Percentiles rank a stretch among this genome's conserved stretches.
These are phyloP conservation scores for Eimeria sp. DNA, from an alignment of 169 alveolate genomes.

Conservation along the genomic window DNA sequence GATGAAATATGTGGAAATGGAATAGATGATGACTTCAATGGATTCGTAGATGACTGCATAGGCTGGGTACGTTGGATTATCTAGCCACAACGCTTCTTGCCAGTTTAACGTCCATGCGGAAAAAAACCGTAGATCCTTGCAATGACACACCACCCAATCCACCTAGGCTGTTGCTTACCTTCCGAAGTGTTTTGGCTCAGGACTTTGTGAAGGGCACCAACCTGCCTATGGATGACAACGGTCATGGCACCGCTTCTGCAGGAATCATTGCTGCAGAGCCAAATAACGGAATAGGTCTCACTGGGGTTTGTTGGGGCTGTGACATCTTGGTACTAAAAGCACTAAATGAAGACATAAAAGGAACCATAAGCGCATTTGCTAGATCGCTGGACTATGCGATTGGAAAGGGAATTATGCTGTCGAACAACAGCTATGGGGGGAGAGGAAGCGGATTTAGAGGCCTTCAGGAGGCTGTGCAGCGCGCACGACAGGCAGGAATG, in stretches of 20 bases:
- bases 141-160: neutral
- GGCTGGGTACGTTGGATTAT: conserved; percentile 86
- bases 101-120: neutral
- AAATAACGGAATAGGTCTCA: conserved; percentile 85
- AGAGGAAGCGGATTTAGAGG: conserved; percentile 85
- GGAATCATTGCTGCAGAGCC: conserved; percentile 89
- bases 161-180: neutral
- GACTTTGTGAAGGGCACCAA: conserved; percentile 86
- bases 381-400: conserved; percentile 88
- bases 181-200: conserved; percentile 62
- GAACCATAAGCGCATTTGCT: conserved; percentile 86
- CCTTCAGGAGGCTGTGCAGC: conserved; percentile 82
- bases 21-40: conserved; percentile 87
- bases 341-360: conserved; percentile 86
- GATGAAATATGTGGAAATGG: conserved; percentile 86
- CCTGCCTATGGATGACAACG: conserved; percentile 87
- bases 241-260: conserved; percentile 89
- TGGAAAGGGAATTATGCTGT: conserved; percentile 86
- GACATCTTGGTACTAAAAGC: conserved; percentile 86
- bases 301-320: conserved; percentile 90
- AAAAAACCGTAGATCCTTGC: neutral
- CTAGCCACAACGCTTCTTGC: neutral
- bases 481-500: conserved; percentile 84
- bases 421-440: conserved; percentile 89
- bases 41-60: conserved; percentile 88